These are phyloP conservation scores for Clonostachys byssicola DNA, from an alignment of 2,329 filamentous ascomycete genomes.

Conservation along the genomic window DNA sequence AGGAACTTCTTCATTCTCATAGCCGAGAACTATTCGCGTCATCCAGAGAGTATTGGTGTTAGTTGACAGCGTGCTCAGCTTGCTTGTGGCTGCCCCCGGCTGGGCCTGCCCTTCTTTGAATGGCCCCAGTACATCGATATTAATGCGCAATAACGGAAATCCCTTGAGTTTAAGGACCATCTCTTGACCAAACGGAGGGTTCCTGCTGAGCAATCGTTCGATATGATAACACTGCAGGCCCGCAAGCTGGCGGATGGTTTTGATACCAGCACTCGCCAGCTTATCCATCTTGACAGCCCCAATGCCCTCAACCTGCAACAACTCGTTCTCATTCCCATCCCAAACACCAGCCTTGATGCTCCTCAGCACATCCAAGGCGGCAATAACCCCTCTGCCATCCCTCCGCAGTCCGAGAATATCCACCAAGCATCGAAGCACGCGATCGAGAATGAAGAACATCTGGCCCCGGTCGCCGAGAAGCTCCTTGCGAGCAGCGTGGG, in stretches of 20 bases:
- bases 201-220: conserved; percentile 71
- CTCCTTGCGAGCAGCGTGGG: conserved; percentile 20
- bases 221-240: conserved; percentile 65
- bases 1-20: conserved; percentile 59
- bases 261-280: conserved; percentile 66
- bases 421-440: conserved; percentile 26
- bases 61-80: neutral
- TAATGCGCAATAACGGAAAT: conserved; percentile 60
- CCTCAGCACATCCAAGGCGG: conserved; percentile 72
- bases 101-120: neutral
- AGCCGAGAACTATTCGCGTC: conserved; percentile 65
- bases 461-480: conserved; percentile 20
- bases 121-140: conserved; percentile 22
- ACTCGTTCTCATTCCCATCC: conserved; percentile 77
- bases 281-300: conserved; percentile 74
- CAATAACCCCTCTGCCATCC: conserved; percentile 64
- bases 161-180: conserved; percentile 58
- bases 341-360: conserved; percentile 72
- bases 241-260: conserved; percentile 66
- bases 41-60: conserved; percentile 17
- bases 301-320: conserved; percentile 78
- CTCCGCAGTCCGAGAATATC: conserved; percentile 28
- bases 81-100: neutral
- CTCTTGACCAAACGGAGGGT: conserved; percentile 77
- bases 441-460: conserved; percentile 26